Conservation (phyloP, 164 flowering plant genomes). For the Aristolochia fimbriata region DNA sequence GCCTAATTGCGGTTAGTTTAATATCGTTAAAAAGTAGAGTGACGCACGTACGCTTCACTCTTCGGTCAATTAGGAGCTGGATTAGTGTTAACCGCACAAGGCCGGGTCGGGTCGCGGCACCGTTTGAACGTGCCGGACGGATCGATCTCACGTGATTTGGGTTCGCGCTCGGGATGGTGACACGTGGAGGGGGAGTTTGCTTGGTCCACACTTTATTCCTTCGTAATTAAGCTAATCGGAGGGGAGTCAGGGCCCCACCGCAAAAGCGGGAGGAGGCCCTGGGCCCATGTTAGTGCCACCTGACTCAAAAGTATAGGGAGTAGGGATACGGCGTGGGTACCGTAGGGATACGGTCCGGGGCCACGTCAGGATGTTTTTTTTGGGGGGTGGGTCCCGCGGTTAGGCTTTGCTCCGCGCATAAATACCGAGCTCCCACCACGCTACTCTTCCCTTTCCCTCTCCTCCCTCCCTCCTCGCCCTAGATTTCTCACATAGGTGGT, state of each 20-base stretch:
- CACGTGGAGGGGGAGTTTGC: background rate
- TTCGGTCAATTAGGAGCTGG: too few relatives aligned
- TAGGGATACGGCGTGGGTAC: background rate
- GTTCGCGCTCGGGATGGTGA: background rate
- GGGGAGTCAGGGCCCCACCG: background rate
- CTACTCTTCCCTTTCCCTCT: slow-evolving; percentile 68
- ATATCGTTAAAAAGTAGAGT: too few relatives aligned
- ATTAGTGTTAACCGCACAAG: background rate
- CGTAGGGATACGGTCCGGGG: slow-evolving; percentile 1
- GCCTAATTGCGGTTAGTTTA: too few relatives aligned
- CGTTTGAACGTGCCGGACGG: background rate
- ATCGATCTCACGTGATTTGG: too few relatives aligned
- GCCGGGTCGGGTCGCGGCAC: background rate
- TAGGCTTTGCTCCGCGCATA: slow-evolving; percentile 21
- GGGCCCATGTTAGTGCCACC: slow-evolving; percentile 17
- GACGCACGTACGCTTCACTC: too few relatives aligned
- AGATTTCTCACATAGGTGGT: slow-evolving; percentile 31
- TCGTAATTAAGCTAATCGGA: slow-evolving; percentile 17
- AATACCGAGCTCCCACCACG: slow-evolving; percentile 32
- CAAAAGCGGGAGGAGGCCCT: slow-evolving; percentile 6
- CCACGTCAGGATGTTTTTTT: background rate
- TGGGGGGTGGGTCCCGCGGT: slow-evolving; percentile 6
- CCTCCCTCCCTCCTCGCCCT: slow-evolving; percentile 21
- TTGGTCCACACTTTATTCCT: slow-evolving; percentile 7
- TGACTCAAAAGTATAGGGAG: slow-evolving; percentile 30